Evolutionary conservation across 208 protist genomes (phyloP).

Genomic region (Naegleria lovaniensis): DNA sequence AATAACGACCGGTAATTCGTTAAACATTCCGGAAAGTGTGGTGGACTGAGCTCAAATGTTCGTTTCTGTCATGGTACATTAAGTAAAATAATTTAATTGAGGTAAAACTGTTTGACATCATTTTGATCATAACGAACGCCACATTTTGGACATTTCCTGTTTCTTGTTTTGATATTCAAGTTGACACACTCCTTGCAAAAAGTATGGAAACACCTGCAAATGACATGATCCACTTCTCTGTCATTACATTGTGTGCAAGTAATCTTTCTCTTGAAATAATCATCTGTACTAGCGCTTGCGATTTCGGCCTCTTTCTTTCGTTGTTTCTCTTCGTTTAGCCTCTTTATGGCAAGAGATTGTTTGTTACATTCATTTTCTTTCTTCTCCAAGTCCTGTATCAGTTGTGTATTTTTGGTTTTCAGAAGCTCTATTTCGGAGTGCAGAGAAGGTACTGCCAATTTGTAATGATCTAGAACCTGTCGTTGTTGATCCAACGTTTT

Average conservation of each 20-base stretch:
- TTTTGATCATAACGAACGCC: not conserved
- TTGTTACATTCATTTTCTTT: not conserved
- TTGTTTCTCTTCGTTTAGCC: not conserved
- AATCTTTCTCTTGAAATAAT: not conserved
- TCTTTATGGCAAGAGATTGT: not conserved
- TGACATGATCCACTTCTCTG: not conserved
- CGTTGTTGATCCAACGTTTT: not conserved
- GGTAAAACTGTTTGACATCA: not conserved
- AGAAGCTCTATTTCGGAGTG: not conserved
- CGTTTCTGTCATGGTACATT: too few species aligned
- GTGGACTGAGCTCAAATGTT: too few species aligned
- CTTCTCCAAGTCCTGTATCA: not conserved
- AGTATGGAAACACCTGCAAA: not conserved
- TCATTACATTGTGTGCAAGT: not conserved
- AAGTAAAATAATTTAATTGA: not conserved
- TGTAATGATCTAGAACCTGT: not conserved
- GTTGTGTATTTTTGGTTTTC: not conserved
- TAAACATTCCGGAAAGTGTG: too few species aligned
- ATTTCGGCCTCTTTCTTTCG: not conserved
- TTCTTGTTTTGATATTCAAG: not conserved
- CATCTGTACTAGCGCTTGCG: not conserved
- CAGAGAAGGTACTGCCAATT: not conserved
- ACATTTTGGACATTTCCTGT: slow-evolving; percentile 24
- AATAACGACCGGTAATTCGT: too few species aligned
- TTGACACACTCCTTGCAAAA: slow-evolving; percentile 7